Percentiles rank a stretch among this genome's conserved stretches.
Conservation (phyloP, 495 filamentous ascomycete species). For the Articulospora tetracladia region DNA sequence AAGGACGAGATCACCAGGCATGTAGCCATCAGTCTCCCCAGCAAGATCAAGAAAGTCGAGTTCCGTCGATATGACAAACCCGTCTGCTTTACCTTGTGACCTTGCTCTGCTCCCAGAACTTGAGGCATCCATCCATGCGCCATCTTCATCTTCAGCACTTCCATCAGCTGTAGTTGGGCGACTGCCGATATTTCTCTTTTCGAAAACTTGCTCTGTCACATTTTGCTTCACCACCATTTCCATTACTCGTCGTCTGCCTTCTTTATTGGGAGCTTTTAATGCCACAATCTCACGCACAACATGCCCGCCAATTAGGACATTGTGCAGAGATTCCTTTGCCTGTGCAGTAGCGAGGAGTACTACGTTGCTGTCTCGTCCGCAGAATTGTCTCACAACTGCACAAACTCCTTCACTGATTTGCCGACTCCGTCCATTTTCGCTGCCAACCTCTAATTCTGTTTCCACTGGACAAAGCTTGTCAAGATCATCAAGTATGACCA, state of each 20-base stretch:
- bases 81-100: constrained; percentile 39
- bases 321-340: constrained; percentile 83
- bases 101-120: constrained; percentile 26
- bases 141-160: constrained; percentile 44
- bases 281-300: constrained; percentile 79
- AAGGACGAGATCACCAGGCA: constrained; percentile 89
- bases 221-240: constrained; percentile 60
- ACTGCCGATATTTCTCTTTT: constrained; percentile 38
- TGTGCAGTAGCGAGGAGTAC: constrained; percentile 89
- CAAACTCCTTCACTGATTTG: constrained; percentile 90
- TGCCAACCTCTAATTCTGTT: constrained; percentile 87
- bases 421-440: constrained; percentile 84
- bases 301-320: constrained; percentile 73
- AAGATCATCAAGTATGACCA: constrained; percentile 88
- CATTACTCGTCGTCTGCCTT: constrained; percentile 76
- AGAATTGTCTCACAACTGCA: constrained; percentile 77
- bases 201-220: constrained; percentile 35
- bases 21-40: constrained; percentile 92
- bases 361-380: constrained; percentile 65
- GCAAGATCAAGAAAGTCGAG: constrained; percentile 92
- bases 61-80: constrained; percentile 64
- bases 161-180: constrained; percentile 50
- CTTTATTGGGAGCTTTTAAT: constrained; percentile 86
- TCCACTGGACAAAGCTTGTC: constrained; percentile 89
- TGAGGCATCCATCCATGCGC: constrained; percentile 67